These are phyloP conservation scores for Hypoxylon rickii DNA, from an alignment of 495 filamentous ascomycete genomes.

Conservation along the genomic window DNA sequence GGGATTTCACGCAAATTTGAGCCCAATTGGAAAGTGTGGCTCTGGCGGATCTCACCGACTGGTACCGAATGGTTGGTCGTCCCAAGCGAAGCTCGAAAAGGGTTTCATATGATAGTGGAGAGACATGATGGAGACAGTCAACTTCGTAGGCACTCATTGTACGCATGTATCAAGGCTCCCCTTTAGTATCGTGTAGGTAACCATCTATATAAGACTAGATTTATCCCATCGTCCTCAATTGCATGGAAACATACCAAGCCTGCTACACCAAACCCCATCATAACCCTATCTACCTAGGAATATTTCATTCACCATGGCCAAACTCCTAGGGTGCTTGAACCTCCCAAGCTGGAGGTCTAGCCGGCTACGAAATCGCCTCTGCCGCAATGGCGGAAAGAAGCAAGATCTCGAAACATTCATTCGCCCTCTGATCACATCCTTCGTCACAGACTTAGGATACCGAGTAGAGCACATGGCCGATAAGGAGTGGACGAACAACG, in stretches of 20 bases:
- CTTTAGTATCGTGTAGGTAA: no score
- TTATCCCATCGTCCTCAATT: no score
- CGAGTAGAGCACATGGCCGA: not conserved
- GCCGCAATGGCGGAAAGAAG: not conserved
- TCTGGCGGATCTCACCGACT: not conserved
- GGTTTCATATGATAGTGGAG: not conserved
- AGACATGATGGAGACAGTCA: not conserved
- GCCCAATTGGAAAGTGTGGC: not conserved
- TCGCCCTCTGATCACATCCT: conserved; percentile 5
- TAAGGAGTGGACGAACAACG: not conserved
- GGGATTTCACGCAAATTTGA: not conserved
- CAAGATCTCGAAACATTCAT: not conserved
- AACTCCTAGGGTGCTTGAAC: not conserved
- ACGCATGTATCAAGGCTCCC: no score
- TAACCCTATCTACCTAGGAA: no score
- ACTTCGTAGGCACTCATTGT: not conserved
- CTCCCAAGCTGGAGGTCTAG: not conserved
- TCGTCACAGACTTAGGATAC: conserved; percentile 1
- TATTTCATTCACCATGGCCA: not conserved
- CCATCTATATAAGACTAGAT: no score
- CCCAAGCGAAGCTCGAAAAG: not conserved
- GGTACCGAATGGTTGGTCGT: not conserved
- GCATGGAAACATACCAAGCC: no score
- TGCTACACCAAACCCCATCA: no score
- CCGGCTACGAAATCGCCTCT: not conserved